Conservation (phyloP, 2,329 filamentous ascomycete genomes). For the Aphanocladium album region DNA sequence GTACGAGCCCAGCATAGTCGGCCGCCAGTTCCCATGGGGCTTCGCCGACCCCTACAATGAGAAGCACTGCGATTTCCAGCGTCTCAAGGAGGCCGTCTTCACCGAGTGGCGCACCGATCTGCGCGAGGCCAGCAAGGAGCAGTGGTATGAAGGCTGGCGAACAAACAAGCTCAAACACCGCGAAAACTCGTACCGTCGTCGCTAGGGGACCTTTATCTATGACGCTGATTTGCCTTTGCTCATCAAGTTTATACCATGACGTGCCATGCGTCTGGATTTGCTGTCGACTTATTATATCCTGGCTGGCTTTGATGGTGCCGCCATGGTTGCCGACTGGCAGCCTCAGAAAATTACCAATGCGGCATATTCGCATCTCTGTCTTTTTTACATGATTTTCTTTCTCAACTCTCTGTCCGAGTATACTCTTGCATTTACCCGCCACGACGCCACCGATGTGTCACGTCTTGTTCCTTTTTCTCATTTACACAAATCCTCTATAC, state of each 20-base stretch:
- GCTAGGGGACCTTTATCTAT: constrained; percentile 23
- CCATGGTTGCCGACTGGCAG: too few relatives aligned
- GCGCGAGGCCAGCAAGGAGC: constrained; percentile 81
- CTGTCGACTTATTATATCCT: too few relatives aligned
- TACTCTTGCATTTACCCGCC: constrained; percentile 4
- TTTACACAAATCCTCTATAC: constrained; percentile 9
- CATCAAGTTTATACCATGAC: constrained; percentile 8
- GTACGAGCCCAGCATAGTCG: constrained; percentile 74
- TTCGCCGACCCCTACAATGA: constrained; percentile 91
- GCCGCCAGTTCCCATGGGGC: constrained; percentile 92
- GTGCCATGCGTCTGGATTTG: too few relatives aligned
- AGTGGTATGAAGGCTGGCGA: constrained; percentile 96
- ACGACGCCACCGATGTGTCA: background rate
- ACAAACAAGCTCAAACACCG: constrained; percentile 61
- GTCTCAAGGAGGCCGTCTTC: constrained; percentile 88
- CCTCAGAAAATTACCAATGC: constrained; percentile 11
- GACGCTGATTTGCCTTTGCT: constrained; percentile 12
- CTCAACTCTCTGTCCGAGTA: background rate
- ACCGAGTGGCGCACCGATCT: constrained; percentile 88
- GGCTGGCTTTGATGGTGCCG: too few relatives aligned
- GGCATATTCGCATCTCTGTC: background rate
- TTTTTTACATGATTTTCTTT: background rate
- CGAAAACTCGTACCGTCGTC: constrained; percentile 34
- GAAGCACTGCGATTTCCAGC: constrained; percentile 88
- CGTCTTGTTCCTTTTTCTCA: constrained; percentile 4